Evolutionary conservation across 106 monocot species (phyloP).

Genomic region (Dendrobium catenatum): DNA sequence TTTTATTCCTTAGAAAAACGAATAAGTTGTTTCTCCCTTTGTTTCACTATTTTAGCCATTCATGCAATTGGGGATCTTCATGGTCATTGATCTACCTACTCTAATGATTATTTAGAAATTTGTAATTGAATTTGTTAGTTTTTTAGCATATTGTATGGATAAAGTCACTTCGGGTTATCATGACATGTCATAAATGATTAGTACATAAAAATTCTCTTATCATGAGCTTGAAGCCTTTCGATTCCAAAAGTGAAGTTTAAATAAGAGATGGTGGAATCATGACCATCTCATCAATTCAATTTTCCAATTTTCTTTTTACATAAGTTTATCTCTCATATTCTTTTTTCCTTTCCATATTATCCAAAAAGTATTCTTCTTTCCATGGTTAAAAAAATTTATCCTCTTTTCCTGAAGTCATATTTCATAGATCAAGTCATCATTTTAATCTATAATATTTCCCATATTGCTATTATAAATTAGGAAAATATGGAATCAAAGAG

Average conservation of each 20-base stretch:
- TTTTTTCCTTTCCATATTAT: not conserved
- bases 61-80: too few relatives aligned
- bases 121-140: too few relatives aligned
- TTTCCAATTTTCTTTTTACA: not conserved
- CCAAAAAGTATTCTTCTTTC: not conserved
- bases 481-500: not conserved
- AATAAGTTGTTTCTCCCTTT: too few relatives aligned
- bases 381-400: not conserved
- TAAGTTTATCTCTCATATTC: not conserved
- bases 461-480: not conserved
- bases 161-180: too few relatives aligned
- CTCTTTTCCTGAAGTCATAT: not conserved
- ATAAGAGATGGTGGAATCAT: not conserved
- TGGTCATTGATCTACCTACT: too few relatives aligned
- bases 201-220: too few relatives aligned
- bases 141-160: too few relatives aligned
- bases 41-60: too few relatives aligned
- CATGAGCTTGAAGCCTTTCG: too few relatives aligned
- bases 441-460: not conserved
- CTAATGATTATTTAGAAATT: too few relatives aligned
- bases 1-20: too few relatives aligned
- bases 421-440: not conserved
- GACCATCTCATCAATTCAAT: not conserved
- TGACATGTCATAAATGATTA: too few relatives aligned
- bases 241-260: not conserved